phyloP scores from a whole-genome alignment of 2,329 filamentous ascomycete genomes.

The Trichoderma lentiforme region DNA sequence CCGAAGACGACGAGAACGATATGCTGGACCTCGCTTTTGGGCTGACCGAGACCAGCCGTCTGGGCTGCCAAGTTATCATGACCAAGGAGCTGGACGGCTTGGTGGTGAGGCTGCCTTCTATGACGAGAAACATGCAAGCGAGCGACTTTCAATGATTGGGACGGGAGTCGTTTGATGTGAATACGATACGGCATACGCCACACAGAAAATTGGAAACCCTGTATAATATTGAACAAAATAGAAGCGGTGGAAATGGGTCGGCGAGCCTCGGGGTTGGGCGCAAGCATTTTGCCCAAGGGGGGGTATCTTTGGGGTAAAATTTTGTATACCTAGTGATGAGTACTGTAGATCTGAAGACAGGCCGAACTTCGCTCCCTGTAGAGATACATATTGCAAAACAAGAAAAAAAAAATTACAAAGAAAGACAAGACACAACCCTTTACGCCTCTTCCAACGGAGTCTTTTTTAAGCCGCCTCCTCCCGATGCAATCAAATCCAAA shows the following conservation, averaged over 20 bases:
- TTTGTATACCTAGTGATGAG: conserved; percentile 13
- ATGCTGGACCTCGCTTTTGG: conserved; percentile 91
- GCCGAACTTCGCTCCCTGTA: conserved; percentile 19
- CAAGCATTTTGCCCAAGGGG: conserved; percentile 3
- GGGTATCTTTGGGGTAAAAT: conserved; percentile 17
- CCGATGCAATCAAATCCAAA: conserved; percentile 77
- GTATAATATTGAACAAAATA: conserved; percentile 17
- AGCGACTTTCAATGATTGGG: conserved; percentile 69
- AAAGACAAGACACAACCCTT: neutral
- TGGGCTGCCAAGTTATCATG: conserved; percentile 93
- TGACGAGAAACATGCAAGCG: conserved; percentile 94
- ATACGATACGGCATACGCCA: neutral
- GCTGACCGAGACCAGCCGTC: conserved; percentile 74
- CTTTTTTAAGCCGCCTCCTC: conserved; percentile 58
- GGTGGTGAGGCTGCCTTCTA: conserved; percentile 78
- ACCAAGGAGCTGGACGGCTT: conserved; percentile 83
- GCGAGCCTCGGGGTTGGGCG: conserved; percentile 6
- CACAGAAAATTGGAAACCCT: neutral
- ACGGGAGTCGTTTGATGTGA: neutral
- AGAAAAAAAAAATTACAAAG: neutral
- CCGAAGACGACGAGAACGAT: conserved; percentile 79
- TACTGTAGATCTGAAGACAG: conserved; percentile 16
- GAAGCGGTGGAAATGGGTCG: conserved; percentile 6
- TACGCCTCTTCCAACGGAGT: conserved; percentile 54
- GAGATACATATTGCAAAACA: conserved; percentile 7